Conservation (phyloP, 345 rosid genomes). For the Pugionium dolabratum region DNA sequence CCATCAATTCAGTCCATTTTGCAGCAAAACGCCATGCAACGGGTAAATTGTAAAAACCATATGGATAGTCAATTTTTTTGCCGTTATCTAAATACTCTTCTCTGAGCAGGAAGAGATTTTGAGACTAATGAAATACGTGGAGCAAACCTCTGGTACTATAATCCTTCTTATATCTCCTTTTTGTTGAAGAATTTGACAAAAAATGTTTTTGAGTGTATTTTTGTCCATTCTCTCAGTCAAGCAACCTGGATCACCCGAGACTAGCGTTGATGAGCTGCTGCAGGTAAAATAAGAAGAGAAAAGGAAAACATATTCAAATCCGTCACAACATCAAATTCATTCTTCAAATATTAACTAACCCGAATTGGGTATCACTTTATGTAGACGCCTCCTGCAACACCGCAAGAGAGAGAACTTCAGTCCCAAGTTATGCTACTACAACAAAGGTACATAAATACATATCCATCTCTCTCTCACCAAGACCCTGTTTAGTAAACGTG, state of each 20-base stretch:
- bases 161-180: background rate
- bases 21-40: constrained; percentile 78
- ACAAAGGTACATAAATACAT: constrained; percentile 60
- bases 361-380: constrained; percentile 26
- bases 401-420: constrained; percentile 75
- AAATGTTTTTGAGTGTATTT: constrained; percentile 12
- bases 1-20: constrained; percentile 77
- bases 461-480: background rate
- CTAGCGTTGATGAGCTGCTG: constrained; percentile 52
- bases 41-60: constrained; percentile 48
- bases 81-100: constrained; percentile 3
- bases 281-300: constrained; percentile 49
- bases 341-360: background rate
- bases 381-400: constrained; percentile 60
- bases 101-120: constrained; percentile 87
- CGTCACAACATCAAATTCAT: too few species aligned
- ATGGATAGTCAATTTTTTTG: background rate
- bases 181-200: constrained; percentile 15
- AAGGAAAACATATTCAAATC: background rate
- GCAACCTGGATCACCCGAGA: constrained; percentile 59
- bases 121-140: constrained; percentile 73
- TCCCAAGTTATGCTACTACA: constrained; percentile 67
- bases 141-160: constrained; percentile 74
- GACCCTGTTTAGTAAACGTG: background rate
- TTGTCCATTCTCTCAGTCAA: constrained; percentile 54